Evolutionary conservation across 2,329 filamentous ascomycete genomes (phyloP).

Genomic region (Calonectria ilicicola): DNA sequence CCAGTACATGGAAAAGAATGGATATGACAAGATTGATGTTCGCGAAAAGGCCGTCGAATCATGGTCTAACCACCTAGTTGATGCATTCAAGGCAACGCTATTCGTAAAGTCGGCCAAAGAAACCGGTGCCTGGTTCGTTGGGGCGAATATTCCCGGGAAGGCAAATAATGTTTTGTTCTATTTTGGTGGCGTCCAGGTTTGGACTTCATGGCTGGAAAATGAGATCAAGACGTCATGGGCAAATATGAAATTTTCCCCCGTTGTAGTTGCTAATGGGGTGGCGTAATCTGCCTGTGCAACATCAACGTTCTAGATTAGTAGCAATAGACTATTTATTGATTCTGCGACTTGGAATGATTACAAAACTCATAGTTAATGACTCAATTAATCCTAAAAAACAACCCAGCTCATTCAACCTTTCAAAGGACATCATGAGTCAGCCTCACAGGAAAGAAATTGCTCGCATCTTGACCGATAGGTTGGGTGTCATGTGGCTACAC

Average conservation of each 20-base stretch:
- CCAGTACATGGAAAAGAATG: conserved; percentile 9
- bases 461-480: too few species aligned
- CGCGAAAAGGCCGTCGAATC: conserved; percentile 1
- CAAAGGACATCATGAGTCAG: too few species aligned
- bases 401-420: too few species aligned
- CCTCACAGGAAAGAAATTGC: too few species aligned
- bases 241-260: conserved; percentile 17
- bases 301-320: too few species aligned
- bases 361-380: too few species aligned
- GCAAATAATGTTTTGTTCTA: conserved; percentile 18
- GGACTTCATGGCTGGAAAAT: conserved; percentile 21
- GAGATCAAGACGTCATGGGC: conserved; percentile 6
- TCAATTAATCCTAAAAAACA: too few species aligned
- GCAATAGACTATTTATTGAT: too few species aligned
- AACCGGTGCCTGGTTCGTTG: conserved; percentile 24
- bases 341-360: too few species aligned
- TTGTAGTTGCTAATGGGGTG: not conserved
- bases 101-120: conserved; percentile 32
- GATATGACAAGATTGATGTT: conserved; percentile 10
- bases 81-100: conserved; percentile 50
- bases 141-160: conserved; percentile 27
- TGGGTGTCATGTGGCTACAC: too few species aligned
- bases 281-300: not conserved
- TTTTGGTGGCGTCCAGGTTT: conserved; percentile 21
- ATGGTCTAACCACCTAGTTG: conserved; percentile 29